Evolutionary conservation across 1,284 basidiomycete species (phyloP).

Genomic region (Marasmius fiardii): DNA sequence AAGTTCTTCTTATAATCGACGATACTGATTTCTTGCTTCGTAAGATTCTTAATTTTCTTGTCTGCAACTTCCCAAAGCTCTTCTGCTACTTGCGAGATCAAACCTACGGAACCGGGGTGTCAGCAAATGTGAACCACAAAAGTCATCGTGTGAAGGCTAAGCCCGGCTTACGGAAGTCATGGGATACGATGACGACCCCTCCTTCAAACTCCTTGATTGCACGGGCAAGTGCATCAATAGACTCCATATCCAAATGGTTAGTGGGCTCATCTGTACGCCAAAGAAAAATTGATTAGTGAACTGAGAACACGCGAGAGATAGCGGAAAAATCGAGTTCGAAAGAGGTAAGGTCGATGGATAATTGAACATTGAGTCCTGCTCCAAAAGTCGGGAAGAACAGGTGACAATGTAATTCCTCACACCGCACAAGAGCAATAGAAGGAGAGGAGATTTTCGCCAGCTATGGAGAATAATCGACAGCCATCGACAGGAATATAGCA

Average conservation of each 20-base stretch:
- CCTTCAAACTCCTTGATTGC: conserved; percentile 98
- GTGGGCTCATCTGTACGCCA: conserved; percentile 72
- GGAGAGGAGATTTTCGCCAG: too few species aligned
- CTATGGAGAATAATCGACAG: too few species aligned
- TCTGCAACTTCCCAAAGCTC: conserved; percentile 99
- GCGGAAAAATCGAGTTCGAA: not conserved
- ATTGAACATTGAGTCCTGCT: too few species aligned
- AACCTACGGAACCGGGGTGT: conserved; percentile 41
- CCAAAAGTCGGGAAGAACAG: too few species aligned
- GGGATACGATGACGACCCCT: conserved; percentile 96
- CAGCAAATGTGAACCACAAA: not conserved
- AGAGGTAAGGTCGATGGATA: too few species aligned
- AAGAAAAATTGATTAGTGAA: not conserved
- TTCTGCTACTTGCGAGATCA: conserved; percentile 94
- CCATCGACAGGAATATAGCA: too few species aligned
- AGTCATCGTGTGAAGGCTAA: conserved; percentile 11
- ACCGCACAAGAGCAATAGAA: too few species aligned
- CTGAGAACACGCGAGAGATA: not conserved
- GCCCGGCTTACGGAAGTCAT: conserved; percentile 82
- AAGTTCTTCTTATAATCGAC: conserved; percentile 88
- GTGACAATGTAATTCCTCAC: too few species aligned
- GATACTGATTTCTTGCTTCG: conserved; percentile 86
- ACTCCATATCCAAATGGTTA: conserved; percentile 93
- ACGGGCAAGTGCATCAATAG: conserved; percentile 90
- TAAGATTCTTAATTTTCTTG: conserved; percentile 91